Percentiles rank a stretch among this genome's conserved stretches.
These are phyloP conservation scores for Medicago lupulina DNA, from an alignment of 306 rosid species.

Conservation along the genomic window DNA sequence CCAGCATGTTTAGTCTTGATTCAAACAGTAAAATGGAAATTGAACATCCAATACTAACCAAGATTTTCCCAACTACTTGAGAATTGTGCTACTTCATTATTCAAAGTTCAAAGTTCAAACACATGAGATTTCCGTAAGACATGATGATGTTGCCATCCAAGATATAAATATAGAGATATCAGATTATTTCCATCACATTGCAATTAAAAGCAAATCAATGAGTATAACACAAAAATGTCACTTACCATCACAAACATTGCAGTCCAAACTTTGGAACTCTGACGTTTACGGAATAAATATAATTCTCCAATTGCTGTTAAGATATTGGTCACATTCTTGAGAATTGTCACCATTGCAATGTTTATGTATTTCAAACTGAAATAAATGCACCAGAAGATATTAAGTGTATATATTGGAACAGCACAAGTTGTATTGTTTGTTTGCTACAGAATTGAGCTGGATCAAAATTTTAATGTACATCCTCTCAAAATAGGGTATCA, in stretches of 20 bases:
- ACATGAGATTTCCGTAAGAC: neutral
- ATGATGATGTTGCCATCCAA: neutral
- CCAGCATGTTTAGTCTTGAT: too few species aligned
- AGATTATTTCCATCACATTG: neutral
- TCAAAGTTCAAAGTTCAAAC: neutral
- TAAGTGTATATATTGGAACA: constrained; percentile 18
- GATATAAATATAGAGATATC: too few species aligned
- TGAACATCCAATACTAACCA: too few species aligned
- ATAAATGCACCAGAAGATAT: constrained; percentile 36
- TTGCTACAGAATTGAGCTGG: constrained; percentile 2
- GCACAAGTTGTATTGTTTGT: constrained; percentile 12
- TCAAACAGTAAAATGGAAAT: too few species aligned
- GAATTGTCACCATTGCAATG: constrained; percentile 95
- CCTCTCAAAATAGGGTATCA: constrained; percentile 24
- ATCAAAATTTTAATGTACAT: neutral
- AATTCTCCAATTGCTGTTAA: constrained; percentile 88
- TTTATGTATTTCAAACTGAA: constrained; percentile 85
- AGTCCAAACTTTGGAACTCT: constrained; percentile 83
- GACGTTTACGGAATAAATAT: constrained; percentile 74
- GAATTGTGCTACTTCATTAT: too few species aligned
- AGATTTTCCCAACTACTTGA: too few species aligned
- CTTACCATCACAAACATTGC: constrained; percentile 88
- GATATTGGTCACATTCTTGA: constrained; percentile 89
- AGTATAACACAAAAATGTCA: constrained; percentile 2
- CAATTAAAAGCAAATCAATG: constrained; percentile 26